Evolutionary conservation across 192 early-diverging fungal species (phyloP), one percentile per base, ranked within the genome.

Genomic region (Lunasporangiospora selenospora): DNA sequence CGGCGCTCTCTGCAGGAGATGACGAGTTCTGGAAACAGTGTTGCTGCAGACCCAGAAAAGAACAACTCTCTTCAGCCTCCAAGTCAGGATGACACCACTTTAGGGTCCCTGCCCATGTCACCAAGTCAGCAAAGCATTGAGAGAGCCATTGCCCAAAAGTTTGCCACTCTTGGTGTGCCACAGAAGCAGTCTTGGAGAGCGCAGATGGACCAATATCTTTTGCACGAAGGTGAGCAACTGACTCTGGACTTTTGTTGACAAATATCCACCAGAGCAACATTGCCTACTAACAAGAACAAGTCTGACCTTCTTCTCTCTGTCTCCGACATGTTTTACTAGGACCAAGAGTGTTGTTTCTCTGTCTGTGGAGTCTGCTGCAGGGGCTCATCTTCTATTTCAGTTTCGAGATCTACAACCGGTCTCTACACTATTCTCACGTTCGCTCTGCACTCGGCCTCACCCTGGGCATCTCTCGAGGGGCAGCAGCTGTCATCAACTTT

Each of bases 401-500:
- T 4, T 73, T 83, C 9, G 80, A 80, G 57, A 87, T 85, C 49
- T 87, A 83, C 75, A 60, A 75, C 21, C 80, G 80, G 56, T 76
- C 78, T 10, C 62, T 69, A 16, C 51, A 67, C 30, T 85, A 78
- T 67, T 66, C 76, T 24, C 61, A 79, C 46, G 75, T 80, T 45
- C 73, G 81, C 30, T 19, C 65, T 1, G 55, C 75, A 19, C 67
- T 87, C 8, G 85, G 85, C 30, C 62, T 65, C 11, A 77, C 81
- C 0, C 77, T 85, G 26, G 56, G 81, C 0, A 70, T 77, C 1
- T 73, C 85, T 11, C 80, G 81, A 3, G 79, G 79, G 5, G 67
- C 80, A 0, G 85, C 85, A 7, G 65, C 82, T 45, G 83, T 80
- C 6, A 79, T 95, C 58, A 90, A 94, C 67, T 65, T 93, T 39